Percentiles rank a stretch among this genome's conserved stretches.
Conservation (phyloP, 805 yeast genomes). For the Pichia heedii region DNA sequence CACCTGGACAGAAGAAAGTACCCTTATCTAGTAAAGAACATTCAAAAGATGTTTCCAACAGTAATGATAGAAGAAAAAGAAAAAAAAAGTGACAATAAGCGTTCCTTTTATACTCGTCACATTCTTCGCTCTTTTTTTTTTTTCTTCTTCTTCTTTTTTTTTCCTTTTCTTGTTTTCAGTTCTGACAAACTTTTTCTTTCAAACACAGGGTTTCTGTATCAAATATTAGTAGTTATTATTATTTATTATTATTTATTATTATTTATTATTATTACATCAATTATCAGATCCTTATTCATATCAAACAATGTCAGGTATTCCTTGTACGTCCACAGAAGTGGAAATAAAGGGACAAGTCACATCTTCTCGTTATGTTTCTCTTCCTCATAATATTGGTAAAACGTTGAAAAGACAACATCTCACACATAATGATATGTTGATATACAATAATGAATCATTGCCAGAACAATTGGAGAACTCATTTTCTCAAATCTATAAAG, state of each 20-base stretch:
- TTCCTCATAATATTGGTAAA: slow-evolving; percentile 9
- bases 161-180: neutral
- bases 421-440: neutral
- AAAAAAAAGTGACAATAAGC: neutral
- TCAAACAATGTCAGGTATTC: slow-evolving; percentile 1
- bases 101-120: neutral
- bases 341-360: neutral
- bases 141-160: neutral
- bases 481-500: neutral
- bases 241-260: too few relatives aligned
- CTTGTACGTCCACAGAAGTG: neutral
- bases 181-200: too few relatives aligned
- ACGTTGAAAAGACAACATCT: slow-evolving; percentile 3
- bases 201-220: neutral
- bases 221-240: too few relatives aligned
- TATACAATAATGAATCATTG: neutral
- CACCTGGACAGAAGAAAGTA: neutral
- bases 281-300: neutral
- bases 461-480: neutral
- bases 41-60: too few relatives aligned
- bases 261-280: too few relatives aligned
- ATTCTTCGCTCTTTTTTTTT: neutral
- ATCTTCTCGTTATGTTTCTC: neutral
- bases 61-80: neutral
- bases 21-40: neutral